Percentiles rank a stretch among this genome's conserved stretches.
These are phyloP conservation scores for Arctium lappa DNA, from an alignment of 129 eudicot genomes.

Conservation along the genomic window DNA sequence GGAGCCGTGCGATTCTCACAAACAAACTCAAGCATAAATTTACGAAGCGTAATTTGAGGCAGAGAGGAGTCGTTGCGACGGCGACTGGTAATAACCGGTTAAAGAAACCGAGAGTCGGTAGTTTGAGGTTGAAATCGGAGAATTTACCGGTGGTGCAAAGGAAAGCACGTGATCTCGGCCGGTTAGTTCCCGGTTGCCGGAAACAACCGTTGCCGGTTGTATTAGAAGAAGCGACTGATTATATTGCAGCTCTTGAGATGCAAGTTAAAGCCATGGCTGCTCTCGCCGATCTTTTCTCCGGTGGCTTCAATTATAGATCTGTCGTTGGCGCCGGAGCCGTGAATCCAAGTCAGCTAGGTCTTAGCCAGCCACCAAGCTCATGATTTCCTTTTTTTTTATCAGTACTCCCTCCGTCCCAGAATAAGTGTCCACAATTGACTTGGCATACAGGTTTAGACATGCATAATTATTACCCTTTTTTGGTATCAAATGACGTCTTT, in stretches of 20 bases:
- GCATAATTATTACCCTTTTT: no score
- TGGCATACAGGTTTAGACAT: no score
- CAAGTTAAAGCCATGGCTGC: slow-evolving; percentile 68
- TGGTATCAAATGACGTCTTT: no score
- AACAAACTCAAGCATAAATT: slow-evolving; percentile 42
- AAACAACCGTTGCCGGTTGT: slow-evolving; percentile 38
- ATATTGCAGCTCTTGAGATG: slow-evolving; percentile 56
- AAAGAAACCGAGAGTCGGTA: slow-evolving; percentile 14
- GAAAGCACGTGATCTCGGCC: slow-evolving; percentile 51
- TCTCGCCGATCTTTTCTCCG: slow-evolving; percentile 42
- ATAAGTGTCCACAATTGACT: no score
- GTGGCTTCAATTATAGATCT: not conserved
- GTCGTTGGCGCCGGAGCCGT: slow-evolving; percentile 28
- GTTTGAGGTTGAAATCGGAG: slow-evolving; percentile 19
- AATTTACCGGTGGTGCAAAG: slow-evolving; percentile 34
- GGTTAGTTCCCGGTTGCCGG: slow-evolving; percentile 74
- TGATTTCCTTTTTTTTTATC: not conserved
- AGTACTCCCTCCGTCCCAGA: no score
- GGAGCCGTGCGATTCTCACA: slow-evolving; percentile 71
- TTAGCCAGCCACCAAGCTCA: slow-evolving; percentile 18
- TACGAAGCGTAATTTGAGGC: slow-evolving; percentile 29
- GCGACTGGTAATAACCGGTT: slow-evolving; percentile 20
- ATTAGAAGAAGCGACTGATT: slow-evolving; percentile 47
- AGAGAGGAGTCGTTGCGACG: slow-evolving; percentile 20
- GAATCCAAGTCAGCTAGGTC: slow-evolving; percentile 12